Evolutionary conservation across 768 basidiomycete species (phyloP).

Genomic region (Pisolithus microcarpus): DNA sequence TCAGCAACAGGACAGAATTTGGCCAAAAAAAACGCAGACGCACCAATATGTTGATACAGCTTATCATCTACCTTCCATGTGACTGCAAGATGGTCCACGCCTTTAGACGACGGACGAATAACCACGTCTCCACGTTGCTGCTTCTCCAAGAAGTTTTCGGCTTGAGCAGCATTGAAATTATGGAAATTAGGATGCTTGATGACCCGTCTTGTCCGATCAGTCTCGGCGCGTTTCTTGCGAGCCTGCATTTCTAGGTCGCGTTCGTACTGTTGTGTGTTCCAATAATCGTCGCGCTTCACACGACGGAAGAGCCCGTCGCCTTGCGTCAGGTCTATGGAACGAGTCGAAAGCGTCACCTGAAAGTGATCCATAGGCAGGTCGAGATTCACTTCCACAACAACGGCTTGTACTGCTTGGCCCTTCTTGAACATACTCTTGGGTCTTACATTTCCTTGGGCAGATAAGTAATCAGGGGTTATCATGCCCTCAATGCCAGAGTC

Average conservation of each 20-base stretch:
- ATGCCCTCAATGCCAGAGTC: slow-evolving; percentile 90
- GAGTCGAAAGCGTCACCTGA: slow-evolving; percentile 67
- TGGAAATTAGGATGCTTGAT: slow-evolving; percentile 99
- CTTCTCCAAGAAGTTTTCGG: slow-evolving; percentile 82
- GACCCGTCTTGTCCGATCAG: slow-evolving; percentile 70
- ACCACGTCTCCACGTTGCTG: slow-evolving; percentile 95
- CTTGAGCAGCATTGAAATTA: slow-evolving; percentile 84
- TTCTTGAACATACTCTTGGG: slow-evolving; percentile 52
- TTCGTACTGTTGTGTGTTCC: slow-evolving; percentile 58
- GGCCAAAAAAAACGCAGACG: slow-evolving; percentile 16
- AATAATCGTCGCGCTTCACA: slow-evolving; percentile 51
- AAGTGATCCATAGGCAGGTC: slow-evolving; percentile 55
- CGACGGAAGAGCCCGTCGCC: slow-evolving; percentile 61
- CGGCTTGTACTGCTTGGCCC: slow-evolving; percentile 73
- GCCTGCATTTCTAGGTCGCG: slow-evolving; percentile 66
- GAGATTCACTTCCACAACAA: slow-evolving; percentile 68
- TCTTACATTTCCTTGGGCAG: slow-evolving; percentile 38
- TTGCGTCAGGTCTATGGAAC: slow-evolving; percentile 48
- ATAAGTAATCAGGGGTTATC: slow-evolving; percentile 54
- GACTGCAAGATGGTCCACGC: slow-evolving; percentile 86
- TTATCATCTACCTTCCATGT: slow-evolving; percentile 99
- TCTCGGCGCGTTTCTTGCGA: slow-evolving; percentile 81
- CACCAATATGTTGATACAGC: slow-evolving; percentile 94
- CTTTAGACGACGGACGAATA: slow-evolving; percentile 93
- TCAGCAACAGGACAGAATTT: slow-evolving; percentile 5